Percentiles rank a stretch among this genome's conserved stretches.
Evolutionary conservation across 2,329 filamentous ascomycete genomes (phyloP).

Genomic region (Paracorniculantispora psalliotae): DNA sequence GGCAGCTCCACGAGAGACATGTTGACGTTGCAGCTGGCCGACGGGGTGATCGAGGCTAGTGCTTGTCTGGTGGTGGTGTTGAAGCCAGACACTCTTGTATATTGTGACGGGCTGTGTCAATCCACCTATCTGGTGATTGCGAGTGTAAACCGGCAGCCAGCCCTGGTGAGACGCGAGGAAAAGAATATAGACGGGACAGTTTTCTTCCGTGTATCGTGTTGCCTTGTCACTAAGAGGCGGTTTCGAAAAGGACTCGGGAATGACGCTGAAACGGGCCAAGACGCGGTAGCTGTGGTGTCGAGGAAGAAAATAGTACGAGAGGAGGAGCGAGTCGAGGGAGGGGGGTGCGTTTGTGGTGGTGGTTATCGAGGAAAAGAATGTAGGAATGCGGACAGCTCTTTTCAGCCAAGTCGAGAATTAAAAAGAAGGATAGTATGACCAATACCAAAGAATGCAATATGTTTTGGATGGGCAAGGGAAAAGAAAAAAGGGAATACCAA

Average conservation of each 20-base stretch:
- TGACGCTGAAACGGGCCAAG: neutral
- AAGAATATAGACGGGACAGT: neutral
- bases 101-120: neutral
- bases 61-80: neutral
- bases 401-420: neutral
- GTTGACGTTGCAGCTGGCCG: neutral
- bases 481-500: neutral
- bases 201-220: neutral
- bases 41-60: neutral
- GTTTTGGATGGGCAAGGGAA: neutral
- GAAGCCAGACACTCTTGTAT: neutral
- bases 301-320: neutral
- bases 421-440: neutral
- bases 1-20: conserved; percentile 9
- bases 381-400: neutral
- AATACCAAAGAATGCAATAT: conserved; percentile 10
- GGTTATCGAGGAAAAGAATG: conserved; percentile 8
- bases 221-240: neutral
- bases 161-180: neutral
- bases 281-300: neutral
- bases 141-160: neutral
- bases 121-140: neutral
- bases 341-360: neutral
- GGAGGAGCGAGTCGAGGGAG: neutral
- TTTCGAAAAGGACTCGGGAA: neutral